phyloP scores from a whole-genome alignment of 345 rosid species.

The Carallia pectinifolia region DNA sequence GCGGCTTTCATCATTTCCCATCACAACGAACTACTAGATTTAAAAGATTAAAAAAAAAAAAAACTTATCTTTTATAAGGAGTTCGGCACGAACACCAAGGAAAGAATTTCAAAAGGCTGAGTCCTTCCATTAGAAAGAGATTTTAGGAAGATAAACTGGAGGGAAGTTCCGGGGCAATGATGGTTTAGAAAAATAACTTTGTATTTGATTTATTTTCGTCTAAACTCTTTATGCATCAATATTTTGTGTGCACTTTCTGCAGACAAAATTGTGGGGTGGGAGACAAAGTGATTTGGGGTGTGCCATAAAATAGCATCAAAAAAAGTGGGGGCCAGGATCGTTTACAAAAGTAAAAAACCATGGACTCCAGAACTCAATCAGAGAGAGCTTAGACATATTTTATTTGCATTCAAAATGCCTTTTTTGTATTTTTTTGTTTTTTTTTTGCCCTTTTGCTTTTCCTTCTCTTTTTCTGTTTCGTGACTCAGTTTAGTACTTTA shows the following conservation, averaged over 20 bases:
- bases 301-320: constrained; percentile 17
- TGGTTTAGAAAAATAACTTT: too few relatives aligned
- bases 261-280: background rate
- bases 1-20: too few relatives aligned
- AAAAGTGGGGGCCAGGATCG: constrained; percentile 29
- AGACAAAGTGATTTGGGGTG: constrained; percentile 22
- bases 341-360: background rate
- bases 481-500: background rate
- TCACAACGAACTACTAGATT: too few relatives aligned
- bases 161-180: too few relatives aligned
- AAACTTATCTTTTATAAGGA: too few relatives aligned
- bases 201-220: too few relatives aligned
- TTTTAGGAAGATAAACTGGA: too few relatives aligned
- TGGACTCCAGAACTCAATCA: constrained; percentile 17
- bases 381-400: constrained; percentile 16
- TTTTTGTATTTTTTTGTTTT: background rate
- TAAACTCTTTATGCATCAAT: too few relatives aligned
- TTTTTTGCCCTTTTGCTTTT: background rate
- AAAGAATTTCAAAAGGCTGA: too few relatives aligned
- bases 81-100: too few relatives aligned
- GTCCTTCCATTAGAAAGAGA: too few relatives aligned
- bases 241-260: background rate
- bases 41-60: too few relatives aligned
- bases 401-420: constrained; percentile 1
- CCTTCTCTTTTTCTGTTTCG: background rate